phyloP scores from a whole-genome alignment of 1,284 basidiomycete genomes.

The Earliella scabrosa region DNA sequence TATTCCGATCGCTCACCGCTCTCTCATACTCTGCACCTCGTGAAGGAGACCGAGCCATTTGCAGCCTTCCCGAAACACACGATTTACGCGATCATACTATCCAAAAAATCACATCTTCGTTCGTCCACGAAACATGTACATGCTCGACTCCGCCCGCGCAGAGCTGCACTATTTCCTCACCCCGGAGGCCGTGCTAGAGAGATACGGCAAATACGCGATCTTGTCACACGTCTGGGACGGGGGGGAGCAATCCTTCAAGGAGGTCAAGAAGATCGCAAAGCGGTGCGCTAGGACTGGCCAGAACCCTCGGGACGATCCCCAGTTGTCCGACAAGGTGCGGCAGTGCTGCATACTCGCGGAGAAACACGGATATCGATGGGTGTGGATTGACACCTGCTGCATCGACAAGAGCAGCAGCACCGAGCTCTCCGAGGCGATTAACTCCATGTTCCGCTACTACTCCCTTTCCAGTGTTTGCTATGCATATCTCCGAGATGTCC shows the following conservation, averaged over 20 bases:
- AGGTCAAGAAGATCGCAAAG: not conserved
- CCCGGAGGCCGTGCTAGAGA: not conserved
- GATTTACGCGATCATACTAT: too few species aligned
- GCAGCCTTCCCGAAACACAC: too few species aligned
- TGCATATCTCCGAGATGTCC: slow-evolving; percentile 3
- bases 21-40: too few species aligned
- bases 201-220: slow-evolving; percentile 5
- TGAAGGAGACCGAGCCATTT: too few species aligned
- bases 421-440: slow-evolving; percentile 7
- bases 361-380: not conserved
- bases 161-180: not conserved
- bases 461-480: not conserved
- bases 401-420: slow-evolving; percentile 7
- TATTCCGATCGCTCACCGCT: too few species aligned
- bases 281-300: not conserved
- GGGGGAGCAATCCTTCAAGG: slow-evolving; percentile 2
- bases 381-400: slow-evolving; percentile 9
- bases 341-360: not conserved
- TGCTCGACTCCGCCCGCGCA: not conserved
- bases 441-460: slow-evolving; percentile 9
- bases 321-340: not conserved
- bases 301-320: not conserved
- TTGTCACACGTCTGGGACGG: slow-evolving; percentile 3
- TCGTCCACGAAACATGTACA: not conserved
- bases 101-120: too few species aligned